A percentile compares a stretch with the other conserved stretches of the same genome.
phyloP scores from a whole-genome alignment of 176 grass and related monocot genomes.

The Canna indica region DNA sequence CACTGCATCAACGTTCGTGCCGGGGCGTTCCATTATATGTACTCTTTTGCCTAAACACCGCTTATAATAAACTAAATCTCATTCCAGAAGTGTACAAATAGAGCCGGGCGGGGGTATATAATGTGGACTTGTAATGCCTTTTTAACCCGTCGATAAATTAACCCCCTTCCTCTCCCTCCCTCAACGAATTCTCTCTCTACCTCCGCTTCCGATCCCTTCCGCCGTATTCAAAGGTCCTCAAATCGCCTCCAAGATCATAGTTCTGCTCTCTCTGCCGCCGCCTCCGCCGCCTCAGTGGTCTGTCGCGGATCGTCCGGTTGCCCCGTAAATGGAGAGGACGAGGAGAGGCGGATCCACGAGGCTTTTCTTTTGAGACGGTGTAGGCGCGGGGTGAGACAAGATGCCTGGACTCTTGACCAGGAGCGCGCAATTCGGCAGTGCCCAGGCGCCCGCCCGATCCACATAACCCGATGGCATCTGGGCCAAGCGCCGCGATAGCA shows the following conservation, averaged over 20 bases:
- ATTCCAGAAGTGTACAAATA: no score
- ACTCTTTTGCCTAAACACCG: no score
- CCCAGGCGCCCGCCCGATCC: slow-evolving; percentile 3
- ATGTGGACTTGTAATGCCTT: no score
- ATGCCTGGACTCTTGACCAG: slow-evolving; percentile 15
- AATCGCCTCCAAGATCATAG: background rate
- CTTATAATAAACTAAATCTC: no score
- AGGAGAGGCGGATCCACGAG: background rate
- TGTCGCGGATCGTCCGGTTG: slow-evolving; percentile 15
- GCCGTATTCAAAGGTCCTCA: background rate
- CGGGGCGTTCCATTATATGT: no score
- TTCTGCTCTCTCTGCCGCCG: background rate
- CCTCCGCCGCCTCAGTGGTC: slow-evolving; percentile 4
- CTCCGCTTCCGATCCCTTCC: slow-evolving; percentile 16
- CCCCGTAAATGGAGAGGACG: slow-evolving; percentile 15
- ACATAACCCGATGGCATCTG: slow-evolving; percentile 46
- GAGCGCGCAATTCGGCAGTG: slow-evolving; percentile 4
- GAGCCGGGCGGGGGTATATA: no score
- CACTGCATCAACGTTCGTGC: no score
- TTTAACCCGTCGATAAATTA: no score
- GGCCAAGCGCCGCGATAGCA: slow-evolving; percentile 72
- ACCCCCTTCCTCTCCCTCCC: no score
- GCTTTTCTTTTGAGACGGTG: background rate
- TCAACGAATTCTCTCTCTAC: no score
- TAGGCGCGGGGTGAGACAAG: background rate